Evolutionary conservation across 345 rosid species (phyloP).

Genomic region (Pugionium dolabratum): DNA sequence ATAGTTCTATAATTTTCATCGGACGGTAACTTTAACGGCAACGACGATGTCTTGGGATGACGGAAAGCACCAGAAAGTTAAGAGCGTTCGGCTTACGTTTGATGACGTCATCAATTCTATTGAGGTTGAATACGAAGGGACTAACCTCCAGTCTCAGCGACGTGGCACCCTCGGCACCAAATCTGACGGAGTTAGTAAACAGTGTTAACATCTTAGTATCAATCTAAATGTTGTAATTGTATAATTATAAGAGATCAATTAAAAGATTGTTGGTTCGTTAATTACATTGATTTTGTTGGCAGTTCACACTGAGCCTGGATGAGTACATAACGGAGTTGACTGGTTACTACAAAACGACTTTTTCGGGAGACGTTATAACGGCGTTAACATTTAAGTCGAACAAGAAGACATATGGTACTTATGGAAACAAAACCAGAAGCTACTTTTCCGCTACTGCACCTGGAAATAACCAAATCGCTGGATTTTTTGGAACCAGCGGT

Average conservation of each 20-base stretch:
- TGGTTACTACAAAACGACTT: slow-evolving; percentile 21
- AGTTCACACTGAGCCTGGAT: slow-evolving; percentile 26
- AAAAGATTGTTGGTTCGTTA: not conserved
- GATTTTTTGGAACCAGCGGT: slow-evolving; percentile 30
- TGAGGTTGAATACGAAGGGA: slow-evolving; percentile 26
- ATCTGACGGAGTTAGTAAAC: slow-evolving; percentile 31
- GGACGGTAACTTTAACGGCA: not conserved
- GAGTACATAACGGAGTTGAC: slow-evolving; percentile 27
- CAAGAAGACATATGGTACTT: slow-evolving; percentile 33
- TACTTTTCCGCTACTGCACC: slow-evolving; percentile 27
- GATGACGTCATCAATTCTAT: slow-evolving; percentile 34
- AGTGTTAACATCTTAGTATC: not conserved
- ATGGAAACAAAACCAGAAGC: slow-evolving; percentile 16
- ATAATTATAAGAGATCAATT: not conserved
- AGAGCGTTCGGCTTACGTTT: slow-evolving; percentile 12
- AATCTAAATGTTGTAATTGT: not conserved
- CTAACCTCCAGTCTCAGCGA: slow-evolving; percentile 8
- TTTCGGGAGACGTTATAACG: slow-evolving; percentile 6
- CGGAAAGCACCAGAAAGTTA: slow-evolving; percentile 37
- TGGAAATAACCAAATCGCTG: slow-evolving; percentile 3
- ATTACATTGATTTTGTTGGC: not conserved
- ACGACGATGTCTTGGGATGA: slow-evolving; percentile 38
- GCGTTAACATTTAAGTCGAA: slow-evolving; percentile 29
- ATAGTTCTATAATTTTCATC: not conserved
- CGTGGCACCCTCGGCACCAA: slow-evolving; percentile 27